Conservation (phyloP, 352 stramenopile species). For the Pythium coloratum region DNA sequence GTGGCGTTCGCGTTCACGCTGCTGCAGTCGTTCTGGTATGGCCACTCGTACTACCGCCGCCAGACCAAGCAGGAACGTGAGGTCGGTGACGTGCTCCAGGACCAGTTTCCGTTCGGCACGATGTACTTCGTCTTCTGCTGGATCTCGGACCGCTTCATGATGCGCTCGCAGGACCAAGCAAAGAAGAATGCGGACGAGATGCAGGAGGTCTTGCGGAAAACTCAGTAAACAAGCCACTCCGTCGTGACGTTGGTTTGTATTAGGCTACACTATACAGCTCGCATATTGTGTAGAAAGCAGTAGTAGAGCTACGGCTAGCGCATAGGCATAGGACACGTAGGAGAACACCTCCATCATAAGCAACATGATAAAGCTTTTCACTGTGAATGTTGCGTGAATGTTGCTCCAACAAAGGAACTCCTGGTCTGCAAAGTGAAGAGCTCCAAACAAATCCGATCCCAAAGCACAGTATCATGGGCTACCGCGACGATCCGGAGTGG, state of each 20-base stretch:
- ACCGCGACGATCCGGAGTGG: conserved; percentile 68
- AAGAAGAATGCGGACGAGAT: conserved; percentile 68
- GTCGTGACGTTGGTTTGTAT: no score
- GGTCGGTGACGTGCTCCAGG: conserved; percentile 50
- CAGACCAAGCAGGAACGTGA: conserved; percentile 42
- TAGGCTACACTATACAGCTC: no score
- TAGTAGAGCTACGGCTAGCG: no score
- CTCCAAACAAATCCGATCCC: neutral
- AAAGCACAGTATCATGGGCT: conserved; percentile 35
- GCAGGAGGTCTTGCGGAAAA: conserved; percentile 44
- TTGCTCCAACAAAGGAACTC: conserved; percentile 8
- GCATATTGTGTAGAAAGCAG: no score
- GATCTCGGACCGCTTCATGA: conserved; percentile 80
- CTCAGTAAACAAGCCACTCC: conserved; percentile 5
- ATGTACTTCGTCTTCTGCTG: conserved; percentile 81
- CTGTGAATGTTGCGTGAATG: conserved; percentile 22
- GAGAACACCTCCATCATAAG: neutral
- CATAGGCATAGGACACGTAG: neutral
- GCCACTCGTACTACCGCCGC: conserved; percentile 48
- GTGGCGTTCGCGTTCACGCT: conserved; percentile 71
- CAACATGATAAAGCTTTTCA: neutral
- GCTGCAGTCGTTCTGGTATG: conserved; percentile 72
- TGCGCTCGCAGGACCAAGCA: conserved; percentile 59
- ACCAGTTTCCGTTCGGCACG: conserved; percentile 70
- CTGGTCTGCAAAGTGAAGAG: neutral